These are phyloP conservation scores for Yamadazyma conglobata DNA, from an alignment of 1,139 yeast species.

Conservation along the genomic window DNA sequence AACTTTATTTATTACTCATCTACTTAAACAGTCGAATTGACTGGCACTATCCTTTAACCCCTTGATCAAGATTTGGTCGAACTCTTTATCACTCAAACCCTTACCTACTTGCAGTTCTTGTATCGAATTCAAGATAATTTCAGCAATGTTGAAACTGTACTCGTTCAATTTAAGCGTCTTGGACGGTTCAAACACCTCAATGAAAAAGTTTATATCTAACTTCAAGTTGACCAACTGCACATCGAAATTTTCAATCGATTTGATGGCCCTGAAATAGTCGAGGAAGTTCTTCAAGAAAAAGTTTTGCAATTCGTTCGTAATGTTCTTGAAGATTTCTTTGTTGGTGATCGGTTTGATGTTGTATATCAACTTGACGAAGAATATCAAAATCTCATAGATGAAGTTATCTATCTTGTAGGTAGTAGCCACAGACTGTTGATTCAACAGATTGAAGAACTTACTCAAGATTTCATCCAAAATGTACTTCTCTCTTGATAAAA, in stretches of 20 bases:
- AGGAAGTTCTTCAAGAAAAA: slow-evolving; percentile 33
- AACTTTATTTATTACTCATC: slow-evolving; percentile 7
- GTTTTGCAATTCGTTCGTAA: slow-evolving; percentile 40
- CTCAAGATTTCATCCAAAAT: slow-evolving; percentile 29
- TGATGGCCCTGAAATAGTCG: slow-evolving; percentile 27
- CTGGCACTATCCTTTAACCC: slow-evolving; percentile 30
- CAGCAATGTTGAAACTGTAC: slow-evolving; percentile 32
- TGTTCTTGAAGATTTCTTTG: slow-evolving; percentile 31
- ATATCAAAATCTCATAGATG: slow-evolving; percentile 37
- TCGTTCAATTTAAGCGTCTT: slow-evolving; percentile 35
- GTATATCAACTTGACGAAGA: slow-evolving; percentile 41
- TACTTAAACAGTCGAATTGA: slow-evolving; percentile 26
- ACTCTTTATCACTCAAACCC: slow-evolving; percentile 17
- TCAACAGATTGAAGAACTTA: slow-evolving; percentile 24
- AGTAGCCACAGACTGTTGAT: slow-evolving; percentile 4
- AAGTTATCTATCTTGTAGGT: slow-evolving; percentile 35
- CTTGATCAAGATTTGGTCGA: slow-evolving; percentile 27
- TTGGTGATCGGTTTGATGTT: slow-evolving; percentile 43
- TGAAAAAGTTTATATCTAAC: slow-evolving; percentile 38
- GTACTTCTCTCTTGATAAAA: slow-evolving; percentile 36
- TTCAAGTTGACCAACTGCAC: slow-evolving; percentile 24
- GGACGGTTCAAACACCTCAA: slow-evolving; percentile 40
- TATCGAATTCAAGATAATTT: slow-evolving; percentile 31
- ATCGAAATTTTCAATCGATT: slow-evolving; percentile 11
- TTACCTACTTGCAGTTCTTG: slow-evolving; percentile 24